These are phyloP conservation scores for Scolecobasidium constrictum DNA, from an alignment of 2,329 filamentous ascomycete genomes.

Conservation along the genomic window DNA sequence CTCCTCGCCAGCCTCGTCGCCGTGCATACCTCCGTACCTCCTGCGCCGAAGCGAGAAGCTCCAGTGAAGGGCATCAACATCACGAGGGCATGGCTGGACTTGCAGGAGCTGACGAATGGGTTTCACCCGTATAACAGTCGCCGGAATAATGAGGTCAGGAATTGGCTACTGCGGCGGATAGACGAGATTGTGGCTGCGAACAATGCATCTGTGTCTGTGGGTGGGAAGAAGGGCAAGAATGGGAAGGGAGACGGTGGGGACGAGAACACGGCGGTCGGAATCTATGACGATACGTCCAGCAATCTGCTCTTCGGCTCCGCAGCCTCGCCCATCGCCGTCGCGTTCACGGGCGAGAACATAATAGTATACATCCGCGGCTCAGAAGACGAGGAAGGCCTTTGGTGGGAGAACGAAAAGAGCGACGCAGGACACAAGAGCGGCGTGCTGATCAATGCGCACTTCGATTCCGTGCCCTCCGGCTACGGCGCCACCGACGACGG, in stretches of 20 bases:
- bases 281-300: conserved; percentile 69
- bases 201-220: conserved; percentile 36
- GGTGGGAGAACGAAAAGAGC: conserved; percentile 50
- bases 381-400: conserved; percentile 60
- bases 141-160: conserved; percentile 68
- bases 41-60: conserved; percentile 44
- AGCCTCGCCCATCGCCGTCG: conserved; percentile 43
- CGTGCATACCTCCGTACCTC: conserved; percentile 66
- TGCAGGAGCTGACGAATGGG: conserved; percentile 60
- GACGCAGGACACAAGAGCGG: conserved; percentile 46
- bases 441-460: conserved; percentile 89
- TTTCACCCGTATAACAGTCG: conserved; percentile 87
- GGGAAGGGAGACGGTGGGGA: conserved; percentile 2
- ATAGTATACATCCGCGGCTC: conserved; percentile 82
- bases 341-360: conserved; percentile 89
- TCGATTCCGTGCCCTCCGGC: conserved; percentile 85
- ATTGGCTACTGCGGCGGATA: conserved; percentile 64
- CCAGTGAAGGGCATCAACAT: conserved; percentile 61
- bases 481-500: conserved; percentile 93
- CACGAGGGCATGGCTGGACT: conserved; percentile 75
- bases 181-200: conserved; percentile 52
- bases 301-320: conserved; percentile 62
- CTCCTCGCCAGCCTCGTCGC: conserved; percentile 62
- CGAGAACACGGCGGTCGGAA: conserved; percentile 34
- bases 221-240: conserved; percentile 20